A percentile compares a stretch with the other conserved stretches of the same genome.
phyloP scores from a whole-genome alignment of 306 rosid genomes.

The Acacia acuminata region DNA sequence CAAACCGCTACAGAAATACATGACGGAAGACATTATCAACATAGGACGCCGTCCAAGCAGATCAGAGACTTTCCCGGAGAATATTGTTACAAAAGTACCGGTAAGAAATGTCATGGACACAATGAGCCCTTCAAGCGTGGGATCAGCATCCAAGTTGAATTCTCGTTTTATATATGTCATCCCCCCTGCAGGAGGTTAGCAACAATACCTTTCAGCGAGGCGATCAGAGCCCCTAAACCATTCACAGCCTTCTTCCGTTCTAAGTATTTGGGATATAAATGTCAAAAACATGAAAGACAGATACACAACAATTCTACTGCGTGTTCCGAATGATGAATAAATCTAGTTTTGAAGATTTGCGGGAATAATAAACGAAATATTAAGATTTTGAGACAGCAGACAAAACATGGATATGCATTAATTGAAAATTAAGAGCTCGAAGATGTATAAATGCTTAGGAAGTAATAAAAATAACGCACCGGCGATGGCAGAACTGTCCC shows the following conservation, averaged over 20 bases:
- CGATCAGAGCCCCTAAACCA: constrained; percentile 3
- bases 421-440: no score
- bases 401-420: not conserved
- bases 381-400: constrained; percentile 7
- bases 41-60: constrained; percentile 87
- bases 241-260: not conserved
- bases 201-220: constrained; percentile 22
- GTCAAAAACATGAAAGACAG: not conserved
- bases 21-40: constrained; percentile 70
- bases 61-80: constrained; percentile 82
- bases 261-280: not conserved
- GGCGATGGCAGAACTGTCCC: constrained; percentile 98
- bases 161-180: constrained; percentile 82
- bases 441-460: no score
- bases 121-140: constrained; percentile 89
- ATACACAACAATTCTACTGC: not conserved
- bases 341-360: not conserved
- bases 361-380: not conserved
- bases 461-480: constrained; percentile 42
- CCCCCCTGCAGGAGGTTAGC: constrained; percentile 58
- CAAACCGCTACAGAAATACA: constrained; percentile 68
- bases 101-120: constrained; percentile 86
- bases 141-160: constrained; percentile 61
- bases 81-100: constrained; percentile 82
- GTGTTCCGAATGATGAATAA: not conserved